These are phyloP conservation scores for Capillidium heterosporum DNA, from an alignment of 371 early-diverging fungal genomes.

Conservation along the genomic window DNA sequence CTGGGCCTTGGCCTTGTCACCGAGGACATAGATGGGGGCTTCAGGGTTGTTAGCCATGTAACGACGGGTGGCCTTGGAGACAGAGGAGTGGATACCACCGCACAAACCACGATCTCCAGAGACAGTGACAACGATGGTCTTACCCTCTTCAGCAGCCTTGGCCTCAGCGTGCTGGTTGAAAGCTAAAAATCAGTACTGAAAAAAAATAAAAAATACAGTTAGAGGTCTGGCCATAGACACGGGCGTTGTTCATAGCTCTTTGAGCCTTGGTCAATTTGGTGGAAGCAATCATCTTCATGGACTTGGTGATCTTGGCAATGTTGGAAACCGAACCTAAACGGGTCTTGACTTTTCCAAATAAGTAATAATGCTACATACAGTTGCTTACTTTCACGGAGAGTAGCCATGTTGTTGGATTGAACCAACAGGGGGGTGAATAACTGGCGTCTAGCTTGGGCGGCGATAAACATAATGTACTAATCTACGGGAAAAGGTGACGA, in stretches of 20 bases:
- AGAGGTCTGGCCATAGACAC: slow-evolving; percentile 64
- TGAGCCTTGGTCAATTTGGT: slow-evolving; percentile 94
- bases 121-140: slow-evolving; percentile 52
- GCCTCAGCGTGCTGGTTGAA: slow-evolving; percentile 65
- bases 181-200: slow-evolving; percentile 23
- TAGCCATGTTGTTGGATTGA: slow-evolving; percentile 81
- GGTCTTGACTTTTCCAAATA: slow-evolving; percentile 53
- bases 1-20: slow-evolving; percentile 90
- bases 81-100: slow-evolving; percentile 94
- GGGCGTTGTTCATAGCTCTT: slow-evolving; percentile 82
- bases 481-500: neutral
- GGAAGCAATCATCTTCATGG: slow-evolving; percentile 99
- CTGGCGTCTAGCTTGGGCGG: neutral
- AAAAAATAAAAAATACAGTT: slow-evolving; percentile 21
- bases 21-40: slow-evolving; percentile 47
- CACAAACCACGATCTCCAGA: slow-evolving; percentile 97
- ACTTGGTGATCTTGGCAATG: slow-evolving; percentile 98
- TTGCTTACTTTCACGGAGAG: slow-evolving; percentile 72
- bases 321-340: slow-evolving; percentile 92
- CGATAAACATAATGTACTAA: neutral
- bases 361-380: neutral
- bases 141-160: slow-evolving; percentile 26
- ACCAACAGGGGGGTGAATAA: slow-evolving; percentile 6
- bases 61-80: slow-evolving; percentile 69
- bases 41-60: slow-evolving; percentile 32